Evolutionary conservation across 1,284 basidiomycete genomes (phyloP).

Genomic region (Erythrobasidium hasegawianum): DNA sequence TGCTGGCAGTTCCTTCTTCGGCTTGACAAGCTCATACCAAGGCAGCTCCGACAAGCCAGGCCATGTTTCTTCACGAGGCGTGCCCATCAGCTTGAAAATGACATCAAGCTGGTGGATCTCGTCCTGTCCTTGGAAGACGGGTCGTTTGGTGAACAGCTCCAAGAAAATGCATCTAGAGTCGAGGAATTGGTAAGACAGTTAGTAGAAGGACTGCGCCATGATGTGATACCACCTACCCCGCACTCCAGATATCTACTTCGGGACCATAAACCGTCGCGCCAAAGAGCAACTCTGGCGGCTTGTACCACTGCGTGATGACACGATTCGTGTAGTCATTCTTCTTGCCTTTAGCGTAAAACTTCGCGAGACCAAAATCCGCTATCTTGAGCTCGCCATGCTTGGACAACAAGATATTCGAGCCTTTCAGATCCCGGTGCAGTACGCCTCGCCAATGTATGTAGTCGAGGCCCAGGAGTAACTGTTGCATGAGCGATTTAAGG

Average conservation of each 20-base stretch:
- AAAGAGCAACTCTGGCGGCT: slow-evolving; percentile 89
- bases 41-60: slow-evolving; percentile 75
- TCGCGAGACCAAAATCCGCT: slow-evolving; percentile 95
- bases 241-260: slow-evolving; percentile 99
- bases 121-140: slow-evolving; percentile 91
- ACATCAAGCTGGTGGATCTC: slow-evolving; percentile 95
- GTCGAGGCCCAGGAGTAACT: slow-evolving; percentile 87
- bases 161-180: slow-evolving; percentile 86
- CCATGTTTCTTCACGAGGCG: slow-evolving; percentile 79
- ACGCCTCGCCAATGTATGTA: slow-evolving; percentile 94
- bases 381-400: slow-evolving; percentile 89
- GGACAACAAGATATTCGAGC: slow-evolving; percentile 95
- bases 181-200: too few relatives aligned
- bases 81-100: slow-evolving; percentile 85
- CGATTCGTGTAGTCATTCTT: slow-evolving; percentile 94
- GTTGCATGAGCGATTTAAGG: slow-evolving; percentile 88
- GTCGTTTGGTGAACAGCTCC: slow-evolving; percentile 90
- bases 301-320: slow-evolving; percentile 98
- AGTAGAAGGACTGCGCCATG: too few relatives aligned
- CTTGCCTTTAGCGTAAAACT: slow-evolving; percentile 88
- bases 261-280: slow-evolving; percentile 95
- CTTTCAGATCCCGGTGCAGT: slow-evolving; percentile 97
- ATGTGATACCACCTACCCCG: too few relatives aligned
- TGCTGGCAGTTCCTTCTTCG: slow-evolving; percentile 67
- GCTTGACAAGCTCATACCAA: slow-evolving; percentile 98